Base-by-base conservation (phyloP, 257 asterid species). In the Ajuga chamaepitys region DNA sequence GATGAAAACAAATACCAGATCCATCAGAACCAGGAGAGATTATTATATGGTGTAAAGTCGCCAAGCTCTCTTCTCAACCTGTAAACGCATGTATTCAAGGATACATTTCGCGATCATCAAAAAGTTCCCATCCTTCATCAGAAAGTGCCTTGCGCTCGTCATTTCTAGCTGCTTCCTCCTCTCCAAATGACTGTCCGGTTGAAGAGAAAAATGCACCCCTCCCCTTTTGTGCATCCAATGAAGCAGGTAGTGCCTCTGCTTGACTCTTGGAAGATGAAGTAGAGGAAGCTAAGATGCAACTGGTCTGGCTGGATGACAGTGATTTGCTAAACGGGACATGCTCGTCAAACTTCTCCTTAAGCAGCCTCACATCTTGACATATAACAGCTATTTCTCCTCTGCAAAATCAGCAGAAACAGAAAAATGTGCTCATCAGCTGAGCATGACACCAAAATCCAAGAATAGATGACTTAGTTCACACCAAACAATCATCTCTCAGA, bases 321-420 rank as follows among this genome's bases (percentile, higher is more conserved):
- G 90, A 86, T 70, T 86, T 79, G 83, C 90, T 79, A 7, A 84
- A 83, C 0, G 91, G 95, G 66, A 88, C 80, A 7, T 67, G 74
- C 32, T 82, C 88, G 42, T 91, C 95, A 40, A 86, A 81, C 66
- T 74, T 85, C 72, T 80, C 82, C 62, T 88, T 88, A 17, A 86
- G 75, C 60, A 83, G 64, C 76, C 74, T 88, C 76, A 85, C 91
- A 65, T 93, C 97, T 20, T 84, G 78, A 75, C 95, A 85, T 69
- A 90, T 84, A 18, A 93, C 95, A 41, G 86, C 84, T 47, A 90
- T 86, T 70, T 93, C 99, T 62, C 99, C 97, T 57, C 97, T 93
- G 86, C 73, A 62, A 62, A 58, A 24, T 8, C 28, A 40, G 58
- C 26, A 37, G 44, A 28, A 45, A 25, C 38, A 35, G n/a, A 20